Conservation (phyloP, 257 asterid genomes). For the Vinca minor region DNA sequence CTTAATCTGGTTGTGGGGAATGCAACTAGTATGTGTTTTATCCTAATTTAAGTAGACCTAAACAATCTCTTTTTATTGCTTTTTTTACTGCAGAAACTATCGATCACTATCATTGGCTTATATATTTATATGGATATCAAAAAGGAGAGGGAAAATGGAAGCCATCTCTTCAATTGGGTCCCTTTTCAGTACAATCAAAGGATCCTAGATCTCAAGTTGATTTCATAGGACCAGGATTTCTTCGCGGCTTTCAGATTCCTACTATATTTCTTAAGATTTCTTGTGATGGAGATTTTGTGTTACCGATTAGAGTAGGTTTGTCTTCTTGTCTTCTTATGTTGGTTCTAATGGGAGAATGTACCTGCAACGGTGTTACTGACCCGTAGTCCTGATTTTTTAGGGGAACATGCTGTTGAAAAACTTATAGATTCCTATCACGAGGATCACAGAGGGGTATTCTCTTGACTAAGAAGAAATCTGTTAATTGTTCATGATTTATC, state of each 20-base stretch:
- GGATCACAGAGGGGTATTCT: conserved; percentile 29
- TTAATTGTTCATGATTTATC: not conserved
- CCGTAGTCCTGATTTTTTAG: conserved; percentile 15
- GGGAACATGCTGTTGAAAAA: conserved; percentile 29
- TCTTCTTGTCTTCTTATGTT: not conserved
- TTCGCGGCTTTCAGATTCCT: conserved; percentile 27
- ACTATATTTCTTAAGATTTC: conserved; percentile 39
- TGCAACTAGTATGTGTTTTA: not conserved
- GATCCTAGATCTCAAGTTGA: conserved; percentile 22
- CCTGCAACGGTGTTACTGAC: conserved; percentile 1
- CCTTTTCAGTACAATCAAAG: conserved; percentile 20
- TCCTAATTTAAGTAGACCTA: not conserved
- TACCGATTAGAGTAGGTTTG: conserved; percentile 36
- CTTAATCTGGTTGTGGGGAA: not conserved
- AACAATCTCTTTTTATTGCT: not conserved
- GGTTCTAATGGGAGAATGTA: not conserved
- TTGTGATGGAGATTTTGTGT: conserved; percentile 34
- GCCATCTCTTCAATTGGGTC: conserved; percentile 18
- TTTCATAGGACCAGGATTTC: conserved; percentile 29
- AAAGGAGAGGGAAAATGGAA: conserved; percentile 26
- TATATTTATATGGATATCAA: conserved; percentile 21
- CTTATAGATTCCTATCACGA: conserved; percentile 27
- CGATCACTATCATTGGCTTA: conserved; percentile 27
- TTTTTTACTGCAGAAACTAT: conserved; percentile 25
- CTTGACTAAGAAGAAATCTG: not conserved